Base-by-base conservation (phyloP, 2,329 filamentous ascomycete genomes). In the Epichloe sp. region DNA sequence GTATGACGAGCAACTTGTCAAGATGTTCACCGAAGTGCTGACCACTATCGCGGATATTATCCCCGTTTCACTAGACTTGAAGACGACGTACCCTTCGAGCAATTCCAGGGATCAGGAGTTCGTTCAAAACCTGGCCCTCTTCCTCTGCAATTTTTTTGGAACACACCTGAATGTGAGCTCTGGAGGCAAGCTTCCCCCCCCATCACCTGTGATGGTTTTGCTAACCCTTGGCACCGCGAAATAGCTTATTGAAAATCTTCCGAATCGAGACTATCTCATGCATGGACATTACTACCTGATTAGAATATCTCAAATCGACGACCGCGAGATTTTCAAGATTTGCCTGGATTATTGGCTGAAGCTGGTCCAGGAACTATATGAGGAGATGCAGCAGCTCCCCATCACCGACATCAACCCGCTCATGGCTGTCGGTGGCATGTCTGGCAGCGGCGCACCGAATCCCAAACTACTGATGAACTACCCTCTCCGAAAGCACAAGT, bases 261-360 rank as follows among this genome's bases (percentile, higher is more conserved):
- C 93, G 26, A 97, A 97, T 70, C 81, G 84, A 58, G 93, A 98
- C 62, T 98, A 88, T 68, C 83, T 98, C 43, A 87, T 88, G 1
- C 93, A 98, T 64, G 91, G 88, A 17, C 93, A 98, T 69, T 97
- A 95, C 70, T 98, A 98, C 69, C 82, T 98, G 14, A 96, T 98
- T 63, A 85, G 91, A 56, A 96, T 98, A 68, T 96, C 90, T 46
- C 90, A 98, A 71, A 98, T 98, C 58, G 93, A 98, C 59, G 94
- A 98, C 64, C 85, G 93, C 50, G 93, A 98, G 68, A 95, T 98
- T 57, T 98, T 98, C 80, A 98, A 98, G 77, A 98, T 98, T 63
- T 95, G 88, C 65, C 75, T 98, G 55, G 94, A 98, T 67, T 98
- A 98, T 73, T 98, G 93, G 93, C 93, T 94, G 38, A 97, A 96